A percentile compares a stretch with the other conserved stretches of the same genome.
These are phyloP conservation scores for Fraxinus anomala DNA, from an alignment of 257 asterid species.

Conservation along the genomic window DNA sequence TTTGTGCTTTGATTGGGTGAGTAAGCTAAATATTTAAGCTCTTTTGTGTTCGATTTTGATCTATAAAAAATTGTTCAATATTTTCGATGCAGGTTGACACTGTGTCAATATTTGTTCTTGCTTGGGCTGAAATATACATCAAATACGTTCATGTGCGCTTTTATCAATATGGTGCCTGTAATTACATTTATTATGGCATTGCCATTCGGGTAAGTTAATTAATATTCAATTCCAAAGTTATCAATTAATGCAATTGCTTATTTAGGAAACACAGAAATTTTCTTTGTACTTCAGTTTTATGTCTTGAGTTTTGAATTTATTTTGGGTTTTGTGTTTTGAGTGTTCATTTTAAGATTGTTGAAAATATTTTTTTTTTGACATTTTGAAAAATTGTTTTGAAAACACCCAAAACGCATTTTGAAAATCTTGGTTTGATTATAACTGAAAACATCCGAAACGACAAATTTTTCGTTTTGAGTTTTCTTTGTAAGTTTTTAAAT, in stretches of 20 bases:
- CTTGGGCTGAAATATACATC: conserved; percentile 75
- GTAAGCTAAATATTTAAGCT: conserved; percentile 8
- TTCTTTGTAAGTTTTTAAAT: no score
- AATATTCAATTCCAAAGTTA: background rate
- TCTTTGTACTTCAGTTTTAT: no score
- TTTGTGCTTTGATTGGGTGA: conserved; percentile 70
- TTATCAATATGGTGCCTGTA: conserved; percentile 71
- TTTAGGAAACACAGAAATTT: background rate
- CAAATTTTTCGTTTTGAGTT: no score
- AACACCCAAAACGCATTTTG: no score
- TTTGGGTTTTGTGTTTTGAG: no score
- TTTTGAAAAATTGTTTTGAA: no score
- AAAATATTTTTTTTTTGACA: no score
- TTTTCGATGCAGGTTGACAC: conserved; percentile 56
- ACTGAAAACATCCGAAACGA: no score
- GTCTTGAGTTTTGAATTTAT: no score
- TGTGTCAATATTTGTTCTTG: conserved; percentile 60
- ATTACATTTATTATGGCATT: conserved; percentile 63
- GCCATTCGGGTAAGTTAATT: conserved; percentile 49
- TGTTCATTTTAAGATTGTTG: no score
- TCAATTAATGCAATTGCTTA: no score
- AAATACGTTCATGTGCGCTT: conserved; percentile 72
- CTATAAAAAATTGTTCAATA: background rate
- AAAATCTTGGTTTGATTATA: no score
- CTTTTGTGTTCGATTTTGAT: background rate